These are phyloP conservation scores for Staphylotrichum longicolle DNA, from an alignment of 495 filamentous ascomycete species.

Conservation along the genomic window DNA sequence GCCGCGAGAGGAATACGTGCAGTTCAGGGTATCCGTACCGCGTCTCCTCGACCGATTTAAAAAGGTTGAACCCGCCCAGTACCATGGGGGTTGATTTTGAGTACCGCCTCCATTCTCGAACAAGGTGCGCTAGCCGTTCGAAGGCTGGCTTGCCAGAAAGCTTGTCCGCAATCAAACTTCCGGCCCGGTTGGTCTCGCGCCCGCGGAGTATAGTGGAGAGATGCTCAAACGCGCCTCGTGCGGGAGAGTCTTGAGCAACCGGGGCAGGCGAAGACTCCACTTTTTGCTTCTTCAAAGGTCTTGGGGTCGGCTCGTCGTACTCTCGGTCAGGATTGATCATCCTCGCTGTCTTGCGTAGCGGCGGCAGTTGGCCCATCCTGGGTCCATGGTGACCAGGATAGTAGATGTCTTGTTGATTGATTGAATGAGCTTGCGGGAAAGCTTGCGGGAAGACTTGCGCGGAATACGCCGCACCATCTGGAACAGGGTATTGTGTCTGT, in stretches of 20 bases:
- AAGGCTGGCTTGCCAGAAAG: slow-evolving; percentile 27
- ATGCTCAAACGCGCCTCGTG: slow-evolving; percentile 11
- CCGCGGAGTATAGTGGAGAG: slow-evolving; percentile 21
- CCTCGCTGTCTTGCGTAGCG: slow-evolving; percentile 22
- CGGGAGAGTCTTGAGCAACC: background rate
- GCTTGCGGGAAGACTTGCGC: background rate
- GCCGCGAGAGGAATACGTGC: slow-evolving; percentile 28
- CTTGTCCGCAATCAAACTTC: slow-evolving; percentile 2
- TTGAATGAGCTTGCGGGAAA: background rate
- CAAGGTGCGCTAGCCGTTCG: slow-evolving; percentile 26
- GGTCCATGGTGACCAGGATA: too few relatives aligned
- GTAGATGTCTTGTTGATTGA: too few relatives aligned
- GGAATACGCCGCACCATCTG: background rate
- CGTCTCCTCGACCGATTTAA: slow-evolving; percentile 22
- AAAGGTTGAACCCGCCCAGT: slow-evolving; percentile 20
- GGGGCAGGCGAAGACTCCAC: slow-evolving; percentile 1
- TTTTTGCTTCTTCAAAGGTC: slow-evolving; percentile 14
- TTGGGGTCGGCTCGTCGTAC: background rate
- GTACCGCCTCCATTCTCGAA: slow-evolving; percentile 27
- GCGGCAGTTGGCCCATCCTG: background rate
- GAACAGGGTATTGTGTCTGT: background rate
- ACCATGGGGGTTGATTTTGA: slow-evolving; percentile 1
- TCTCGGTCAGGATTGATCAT: slow-evolving; percentile 15
- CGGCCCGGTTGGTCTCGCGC: background rate
- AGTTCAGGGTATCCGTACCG: slow-evolving; percentile 19